Percentiles rank a stretch among this genome's conserved stretches.
phyloP scores from a whole-genome alignment of 2,329 filamentous ascomycete genomes.

The Fusarium foetens region DNA sequence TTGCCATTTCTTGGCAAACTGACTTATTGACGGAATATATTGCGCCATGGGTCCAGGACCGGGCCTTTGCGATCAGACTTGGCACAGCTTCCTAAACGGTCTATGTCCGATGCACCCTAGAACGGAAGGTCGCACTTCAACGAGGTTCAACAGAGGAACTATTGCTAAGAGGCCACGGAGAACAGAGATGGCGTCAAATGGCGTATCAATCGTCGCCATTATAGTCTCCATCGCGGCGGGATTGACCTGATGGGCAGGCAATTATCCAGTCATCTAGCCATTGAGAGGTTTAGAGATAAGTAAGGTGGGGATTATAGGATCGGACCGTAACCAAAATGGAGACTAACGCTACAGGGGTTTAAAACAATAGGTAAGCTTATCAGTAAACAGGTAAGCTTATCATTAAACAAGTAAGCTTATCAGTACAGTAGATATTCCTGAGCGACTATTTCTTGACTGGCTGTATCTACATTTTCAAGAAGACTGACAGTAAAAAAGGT shows the following conservation, averaged over 20 bases:
- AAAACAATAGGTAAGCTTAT: neutral
- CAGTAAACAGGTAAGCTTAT: neutral
- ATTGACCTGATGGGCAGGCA: neutral
- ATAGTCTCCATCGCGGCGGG: neutral
- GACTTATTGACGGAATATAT: neutral
- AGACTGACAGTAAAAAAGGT: too few relatives aligned
- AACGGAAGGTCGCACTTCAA: neutral
- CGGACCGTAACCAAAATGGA: neutral
- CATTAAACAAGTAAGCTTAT: neutral
- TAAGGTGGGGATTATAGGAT: neutral
- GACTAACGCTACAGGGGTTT: neutral
- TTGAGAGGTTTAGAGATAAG: neutral
- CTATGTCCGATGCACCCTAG: neutral
- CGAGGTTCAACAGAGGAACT: neutral
- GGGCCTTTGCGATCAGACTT: neutral
- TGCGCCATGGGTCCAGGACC: neutral
- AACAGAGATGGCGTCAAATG: neutral
- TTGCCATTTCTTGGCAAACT: neutral
- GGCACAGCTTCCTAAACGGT: neutral
- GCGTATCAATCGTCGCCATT: neutral
- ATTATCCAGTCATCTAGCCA: neutral
- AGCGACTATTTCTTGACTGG: neutral
- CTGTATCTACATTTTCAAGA: too few relatives aligned
- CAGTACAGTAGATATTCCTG: fast-evolving
- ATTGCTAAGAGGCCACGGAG: neutral